These are phyloP conservation scores for Xylariaceae sp. DNA, from an alignment of 2,329 filamentous ascomycete species.

Conservation along the genomic window DNA sequence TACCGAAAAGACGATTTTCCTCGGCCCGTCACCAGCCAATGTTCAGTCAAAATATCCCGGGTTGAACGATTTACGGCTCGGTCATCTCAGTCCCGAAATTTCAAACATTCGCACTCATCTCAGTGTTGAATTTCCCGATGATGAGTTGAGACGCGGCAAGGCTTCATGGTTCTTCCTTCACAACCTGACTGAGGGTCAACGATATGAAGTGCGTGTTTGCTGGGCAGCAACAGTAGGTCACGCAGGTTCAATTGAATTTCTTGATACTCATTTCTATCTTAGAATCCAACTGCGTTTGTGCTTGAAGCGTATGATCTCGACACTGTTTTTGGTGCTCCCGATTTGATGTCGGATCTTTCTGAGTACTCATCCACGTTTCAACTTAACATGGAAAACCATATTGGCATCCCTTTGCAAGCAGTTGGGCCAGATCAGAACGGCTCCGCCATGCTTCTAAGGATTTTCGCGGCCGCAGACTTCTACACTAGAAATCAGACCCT, in stretches of 20 bases:
- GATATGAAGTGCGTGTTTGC: slow-evolving; percentile 89
- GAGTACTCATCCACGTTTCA: slow-evolving; percentile 53
- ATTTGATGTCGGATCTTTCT: slow-evolving; percentile 60
- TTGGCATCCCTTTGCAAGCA: slow-evolving; percentile 3
- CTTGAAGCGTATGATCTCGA: slow-evolving; percentile 60
- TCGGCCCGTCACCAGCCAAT: slow-evolving; percentile 56
- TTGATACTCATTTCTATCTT: slow-evolving; percentile 10
- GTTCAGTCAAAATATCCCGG: slow-evolving; percentile 52
- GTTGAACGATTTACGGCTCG: slow-evolving; percentile 57
- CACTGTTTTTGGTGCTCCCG: slow-evolving; percentile 55
- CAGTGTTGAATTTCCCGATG: slow-evolving; percentile 60
- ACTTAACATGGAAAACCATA: slow-evolving; percentile 20
- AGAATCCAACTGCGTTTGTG: slow-evolving; percentile 84
- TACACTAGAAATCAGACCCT: slow-evolving; percentile 67
- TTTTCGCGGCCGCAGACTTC: slow-evolving; percentile 77
- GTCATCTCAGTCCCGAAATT: slow-evolving; percentile 55
- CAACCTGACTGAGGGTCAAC: slow-evolving; percentile 60
- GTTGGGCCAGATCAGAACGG: slow-evolving; percentile 25
- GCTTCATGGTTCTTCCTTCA: slow-evolving; percentile 77
- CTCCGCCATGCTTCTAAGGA: slow-evolving; percentile 65
- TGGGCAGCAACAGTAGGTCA: slow-evolving; percentile 82
- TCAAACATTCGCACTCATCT: slow-evolving; percentile 58
- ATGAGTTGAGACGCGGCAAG: slow-evolving; percentile 47
- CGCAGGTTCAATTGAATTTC: slow-evolving; percentile 15
- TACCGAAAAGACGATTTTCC: slow-evolving; percentile 86